These are phyloP conservation scores for Clarkia xantiana DNA, from an alignment of 345 rosid genomes.

Conservation along the genomic window DNA sequence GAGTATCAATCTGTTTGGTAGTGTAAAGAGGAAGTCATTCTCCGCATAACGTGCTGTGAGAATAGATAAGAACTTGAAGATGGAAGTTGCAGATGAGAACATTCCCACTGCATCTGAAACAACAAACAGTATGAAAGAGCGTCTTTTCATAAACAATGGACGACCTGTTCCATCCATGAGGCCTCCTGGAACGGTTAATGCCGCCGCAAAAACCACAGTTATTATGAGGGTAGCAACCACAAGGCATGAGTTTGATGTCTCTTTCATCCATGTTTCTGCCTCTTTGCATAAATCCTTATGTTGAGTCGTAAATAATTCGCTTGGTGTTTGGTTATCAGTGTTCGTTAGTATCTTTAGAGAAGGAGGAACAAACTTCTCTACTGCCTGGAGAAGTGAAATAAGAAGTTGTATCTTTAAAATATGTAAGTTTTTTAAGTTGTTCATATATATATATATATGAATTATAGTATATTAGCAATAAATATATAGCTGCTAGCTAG, in stretches of 20 bases:
- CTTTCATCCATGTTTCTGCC: conserved; percentile 9
- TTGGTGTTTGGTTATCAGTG: background rate
- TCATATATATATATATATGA: background rate
- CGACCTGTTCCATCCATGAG: conserved; percentile 1
- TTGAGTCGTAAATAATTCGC: background rate
- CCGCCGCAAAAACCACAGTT: conserved; percentile 20
- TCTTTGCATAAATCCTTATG: background rate
- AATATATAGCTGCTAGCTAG: background rate
- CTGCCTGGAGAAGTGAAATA: conserved; percentile 7
- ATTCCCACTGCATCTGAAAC: conserved; percentile 16
- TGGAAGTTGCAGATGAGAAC: conserved; percentile 12
- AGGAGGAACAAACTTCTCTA: conserved; percentile 12
- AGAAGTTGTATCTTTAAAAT: background rate
- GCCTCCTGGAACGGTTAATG: conserved; percentile 22
- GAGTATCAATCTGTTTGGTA: conserved; percentile 3
- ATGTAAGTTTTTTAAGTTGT: accelerated
- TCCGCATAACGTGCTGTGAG: conserved; percentile 11
- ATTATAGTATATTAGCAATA: background rate
- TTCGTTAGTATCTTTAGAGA: background rate
- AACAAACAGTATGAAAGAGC: conserved; percentile 9
- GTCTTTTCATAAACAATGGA: conserved; percentile 6
- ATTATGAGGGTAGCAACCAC: conserved; percentile 20
- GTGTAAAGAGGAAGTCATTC: conserved; percentile 12
- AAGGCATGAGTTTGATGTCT: conserved; percentile 19
- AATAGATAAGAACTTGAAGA: conserved; percentile 16